Base-by-base conservation (phyloP, 495 filamentous ascomycete genomes). In the Cryomyces minteri region DNA sequence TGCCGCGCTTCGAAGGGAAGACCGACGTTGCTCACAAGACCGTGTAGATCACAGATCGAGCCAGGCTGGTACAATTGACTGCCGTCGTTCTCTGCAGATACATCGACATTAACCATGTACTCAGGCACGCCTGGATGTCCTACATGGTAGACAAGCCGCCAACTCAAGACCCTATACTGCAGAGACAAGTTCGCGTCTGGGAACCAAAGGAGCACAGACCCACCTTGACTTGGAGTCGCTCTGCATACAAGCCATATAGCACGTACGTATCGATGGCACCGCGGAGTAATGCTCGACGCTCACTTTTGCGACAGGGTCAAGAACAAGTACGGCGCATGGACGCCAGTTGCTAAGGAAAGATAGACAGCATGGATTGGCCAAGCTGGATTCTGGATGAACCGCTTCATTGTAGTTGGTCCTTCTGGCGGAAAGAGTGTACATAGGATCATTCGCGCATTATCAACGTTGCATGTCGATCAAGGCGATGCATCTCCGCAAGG, bases 61-160 rank as follows among this genome's bases (percentile, higher is more conserved):
- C 92, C 92, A 14, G 84, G 88, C 67, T 98, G 90, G 80, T 81
- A 67, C 62, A 67, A 12, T 34, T 11, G 18, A 28, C 9, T 8
- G 29, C 25, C 28, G 7, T 14, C n/a, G 10, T 31, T 30, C 6
- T 30, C 32, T 18, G 25, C 31, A 14, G 10, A 5, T 45, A 32
- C 30, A 4, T 6, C 4, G n/a, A 25, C 18, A 25, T 25, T 25
- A 30, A 25, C 14, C 33, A 40, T 5, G 10, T 34, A 31, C 6
- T n/a, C 45, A 81, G 77, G 88, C 90, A 96, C 63, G 84, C 84
- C 25, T 99, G 90, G 90, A 84, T 96, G 54, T 80, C 83, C 40
- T 95, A 99, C 65, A 65, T 82, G 64, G 79, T 92, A 46, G 87
- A 96, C 62, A 79, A 85, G 59, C 80, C 88, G 28, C 90, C 90